Conservation (phyloP, 2,329 filamentous ascomycete species). For the Hypoxylon rubiginosum region DNA sequence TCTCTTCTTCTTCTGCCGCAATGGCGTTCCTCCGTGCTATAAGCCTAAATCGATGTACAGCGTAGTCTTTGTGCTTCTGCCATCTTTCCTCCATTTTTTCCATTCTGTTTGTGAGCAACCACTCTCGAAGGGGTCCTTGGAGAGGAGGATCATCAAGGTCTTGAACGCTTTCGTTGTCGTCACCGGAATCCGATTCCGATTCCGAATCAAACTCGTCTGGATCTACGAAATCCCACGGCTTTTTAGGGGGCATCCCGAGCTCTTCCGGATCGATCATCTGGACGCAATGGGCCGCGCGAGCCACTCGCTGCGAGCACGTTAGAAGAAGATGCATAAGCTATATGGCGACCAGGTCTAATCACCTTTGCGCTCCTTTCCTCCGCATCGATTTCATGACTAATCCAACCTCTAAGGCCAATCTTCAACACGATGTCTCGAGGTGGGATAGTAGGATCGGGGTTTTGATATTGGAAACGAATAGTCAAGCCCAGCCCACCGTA, state of each 20-base stretch:
- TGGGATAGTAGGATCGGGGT: background rate
- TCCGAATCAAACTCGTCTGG: constrained; percentile 27
- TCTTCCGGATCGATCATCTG: constrained; percentile 25
- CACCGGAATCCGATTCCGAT: constrained; percentile 19
- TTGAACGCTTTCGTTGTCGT: constrained; percentile 23
- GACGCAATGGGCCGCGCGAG: constrained; percentile 39
- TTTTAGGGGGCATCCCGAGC: constrained; percentile 6
- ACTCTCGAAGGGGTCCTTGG: background rate
- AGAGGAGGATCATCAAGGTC: background rate
- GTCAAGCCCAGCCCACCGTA: constrained; percentile 32
- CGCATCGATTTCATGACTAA: background rate
- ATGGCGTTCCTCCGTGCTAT: background rate
- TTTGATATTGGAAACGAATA: constrained; percentile 10
- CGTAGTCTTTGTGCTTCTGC: background rate
- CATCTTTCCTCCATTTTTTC: background rate
- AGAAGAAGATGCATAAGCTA: constrained; percentile 1
- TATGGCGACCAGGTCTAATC: background rate
- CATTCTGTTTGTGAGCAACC: background rate
- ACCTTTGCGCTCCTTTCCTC: constrained; percentile 24
- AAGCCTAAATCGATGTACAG: background rate
- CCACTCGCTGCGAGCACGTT: constrained; percentile 28
- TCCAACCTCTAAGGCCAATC: constrained; percentile 14
- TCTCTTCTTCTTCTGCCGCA: background rate
- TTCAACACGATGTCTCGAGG: constrained; percentile 29
- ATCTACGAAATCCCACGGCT: constrained; percentile 4